Evolutionary conservation across 108 stramenopile species (phyloP).

Genomic region (Nitzschia palea): DNA sequence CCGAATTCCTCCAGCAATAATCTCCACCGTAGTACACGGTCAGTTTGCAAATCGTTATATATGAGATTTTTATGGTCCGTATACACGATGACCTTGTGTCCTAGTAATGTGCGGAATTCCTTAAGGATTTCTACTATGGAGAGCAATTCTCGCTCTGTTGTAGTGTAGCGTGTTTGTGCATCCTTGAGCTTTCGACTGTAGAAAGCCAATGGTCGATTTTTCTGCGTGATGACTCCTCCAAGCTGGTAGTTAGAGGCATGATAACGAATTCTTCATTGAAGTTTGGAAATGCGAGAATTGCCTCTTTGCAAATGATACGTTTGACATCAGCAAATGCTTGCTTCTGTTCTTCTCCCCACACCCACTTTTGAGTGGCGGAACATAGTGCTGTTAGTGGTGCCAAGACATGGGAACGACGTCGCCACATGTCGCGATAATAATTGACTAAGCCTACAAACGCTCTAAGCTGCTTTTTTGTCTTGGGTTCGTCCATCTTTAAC

Average conservation of each 20-base stretch:
- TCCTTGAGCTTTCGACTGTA: conserved; percentile 28
- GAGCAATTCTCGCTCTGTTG: conserved; percentile 45
- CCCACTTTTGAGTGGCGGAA: conserved; percentile 31
- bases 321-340: conserved; percentile 44
- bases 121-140: conserved; percentile 51
- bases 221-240: conserved; percentile 31
- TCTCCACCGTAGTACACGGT: conserved; percentile 44
- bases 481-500: conserved; percentile 2
- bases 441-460: conserved; percentile 42
- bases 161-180: conserved; percentile 38
- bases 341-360: conserved; percentile 36
- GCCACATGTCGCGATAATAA: conserved; percentile 55
- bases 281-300: conserved; percentile 30
- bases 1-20: conserved; percentile 30
- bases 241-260: conserved; percentile 30
- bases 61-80: conserved; percentile 46
- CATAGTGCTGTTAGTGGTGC: conserved; percentile 39
- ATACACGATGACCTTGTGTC: conserved; percentile 41
- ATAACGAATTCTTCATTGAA: conserved; percentile 26
- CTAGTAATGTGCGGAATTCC: conserved; percentile 46
- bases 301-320: conserved; percentile 13
- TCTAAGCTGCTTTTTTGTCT: conserved; percentile 14
- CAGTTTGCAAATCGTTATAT: conserved; percentile 25
- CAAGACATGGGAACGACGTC: conserved; percentile 32
- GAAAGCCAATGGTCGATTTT: conserved; percentile 19